Evolutionary conservation across 768 basidiomycete species (phyloP).

Genomic region (Termitomyces sp.): DNA sequence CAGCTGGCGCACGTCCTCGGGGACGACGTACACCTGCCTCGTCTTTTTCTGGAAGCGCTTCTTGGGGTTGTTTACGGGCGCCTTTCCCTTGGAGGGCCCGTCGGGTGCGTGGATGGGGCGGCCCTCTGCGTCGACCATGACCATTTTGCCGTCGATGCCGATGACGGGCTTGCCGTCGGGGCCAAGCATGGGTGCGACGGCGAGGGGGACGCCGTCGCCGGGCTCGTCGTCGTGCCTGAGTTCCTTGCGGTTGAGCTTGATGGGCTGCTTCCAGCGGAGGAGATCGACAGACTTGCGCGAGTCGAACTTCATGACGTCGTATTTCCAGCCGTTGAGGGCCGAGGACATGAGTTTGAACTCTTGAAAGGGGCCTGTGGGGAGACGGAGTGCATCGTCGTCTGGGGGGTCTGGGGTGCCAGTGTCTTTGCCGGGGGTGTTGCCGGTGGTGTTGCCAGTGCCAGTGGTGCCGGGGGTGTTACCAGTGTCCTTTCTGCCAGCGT

Average conservation of each 20-base stretch:
- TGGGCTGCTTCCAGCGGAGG: constrained; percentile 62
- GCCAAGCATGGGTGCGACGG: constrained; percentile 73
- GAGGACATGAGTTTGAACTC: constrained; percentile 81
- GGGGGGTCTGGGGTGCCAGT: no score
- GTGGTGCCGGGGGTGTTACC: no score
- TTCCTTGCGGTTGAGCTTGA: constrained; percentile 88
- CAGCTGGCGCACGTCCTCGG: constrained; percentile 73
- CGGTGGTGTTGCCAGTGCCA: no score
- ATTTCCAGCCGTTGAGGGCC: constrained; percentile 81
- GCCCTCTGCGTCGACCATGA: constrained; percentile 80
- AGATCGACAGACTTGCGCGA: constrained; percentile 70
- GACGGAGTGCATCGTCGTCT: constrained; percentile 43
- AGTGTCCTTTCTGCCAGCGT: no score
- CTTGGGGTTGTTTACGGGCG: constrained; percentile 40
- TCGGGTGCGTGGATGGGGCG: constrained; percentile 49
- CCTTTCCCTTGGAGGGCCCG: constrained; percentile 38
- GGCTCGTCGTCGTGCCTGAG: constrained; percentile 45
- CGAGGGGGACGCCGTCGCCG: constrained; percentile 34
- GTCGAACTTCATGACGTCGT: constrained; percentile 91
- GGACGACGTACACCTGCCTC: constrained; percentile 73
- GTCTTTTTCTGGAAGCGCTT: constrained; percentile 83
- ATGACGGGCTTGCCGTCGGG: constrained; percentile 82
- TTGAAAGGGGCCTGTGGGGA: constrained; percentile 64
- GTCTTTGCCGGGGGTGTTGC: no score
- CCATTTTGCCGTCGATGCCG: constrained; percentile 67